Base-by-base conservation (phyloP, 225 moss, liverwort and hornwort species). In the Marchantia polymorpha region DNA sequence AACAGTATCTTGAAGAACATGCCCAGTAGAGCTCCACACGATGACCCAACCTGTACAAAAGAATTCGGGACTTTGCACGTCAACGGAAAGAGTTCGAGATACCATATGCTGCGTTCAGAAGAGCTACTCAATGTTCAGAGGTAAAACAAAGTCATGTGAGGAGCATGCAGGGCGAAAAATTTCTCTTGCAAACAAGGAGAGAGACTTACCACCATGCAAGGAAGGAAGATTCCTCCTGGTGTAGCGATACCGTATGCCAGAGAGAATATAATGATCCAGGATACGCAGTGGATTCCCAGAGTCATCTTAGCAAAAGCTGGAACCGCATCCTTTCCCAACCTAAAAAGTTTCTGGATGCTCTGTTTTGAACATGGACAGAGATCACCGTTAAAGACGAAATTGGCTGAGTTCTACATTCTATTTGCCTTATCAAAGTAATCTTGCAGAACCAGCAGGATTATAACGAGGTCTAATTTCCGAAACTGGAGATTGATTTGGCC, bases 171-270 rank as follows among this genome's bases (percentile, higher is more conserved):
- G 15, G 47, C 19, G n/a, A 47, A 3, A 5, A 65, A 68, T 30
- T 10, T 69, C 48, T 48, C 20, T 50, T 72, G 12, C 16, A 75
- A 12, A 58, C 4, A 70, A 8, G 17, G 74, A 72, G 69, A 30
- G 30, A 39, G 26, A 80, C 89, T 75, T 85, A 92, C 94, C 94
- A 94, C 90, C 61, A 94, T 91, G 56, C 91, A 89, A 48, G 94
- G 94, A 90, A 91, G 91, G 47, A 94, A 94, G 67, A 94, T 91
- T 81, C 94, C 94, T 80, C 94, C 92, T 3, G 92, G 94, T 73
- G 94, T 92, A 27, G 94, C 91, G 81, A 94, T 91, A 53, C 94
- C 94, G 67, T 94, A 92, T 47, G 94, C 89, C 56, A 94, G 86
- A 60, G 86, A 89, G 82, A 94, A 94, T 29, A 94, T 89, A 56